These are phyloP conservation scores for Pezicula neosporulosa DNA, from an alignment of 2,329 filamentous ascomycete species.

Conservation along the genomic window DNA sequence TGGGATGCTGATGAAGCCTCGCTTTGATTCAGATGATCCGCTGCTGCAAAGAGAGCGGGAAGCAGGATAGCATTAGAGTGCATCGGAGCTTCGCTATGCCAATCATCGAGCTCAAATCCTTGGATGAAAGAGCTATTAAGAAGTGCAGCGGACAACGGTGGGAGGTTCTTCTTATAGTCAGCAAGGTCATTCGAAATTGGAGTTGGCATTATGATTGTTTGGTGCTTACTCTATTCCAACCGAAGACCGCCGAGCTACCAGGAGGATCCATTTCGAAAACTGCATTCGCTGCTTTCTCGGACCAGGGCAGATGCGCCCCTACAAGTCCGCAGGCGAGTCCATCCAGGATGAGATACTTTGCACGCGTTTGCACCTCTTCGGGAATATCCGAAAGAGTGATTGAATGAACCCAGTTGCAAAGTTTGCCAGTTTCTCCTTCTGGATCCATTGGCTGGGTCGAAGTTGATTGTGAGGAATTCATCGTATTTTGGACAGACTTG, in stretches of 20 bases:
- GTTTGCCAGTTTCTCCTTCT: slow-evolving; percentile 16
- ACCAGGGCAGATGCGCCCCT: slow-evolving; percentile 37
- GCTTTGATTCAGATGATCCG: slow-evolving; percentile 8
- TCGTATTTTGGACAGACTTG: too few species aligned
- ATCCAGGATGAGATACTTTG: slow-evolving; percentile 40
- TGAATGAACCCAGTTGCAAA: slow-evolving; percentile 28
- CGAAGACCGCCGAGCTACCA: slow-evolving; percentile 25
- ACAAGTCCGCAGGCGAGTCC: slow-evolving; percentile 37
- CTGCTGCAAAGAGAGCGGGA: slow-evolving; percentile 36
- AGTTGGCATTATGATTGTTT: neutral
- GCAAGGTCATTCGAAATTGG: neutral
- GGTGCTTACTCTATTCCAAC: slow-evolving; percentile 14
- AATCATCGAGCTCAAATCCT: slow-evolving; percentile 41
- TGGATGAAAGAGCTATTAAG: slow-evolving; percentile 42
- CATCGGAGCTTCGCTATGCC: slow-evolving; percentile 35
- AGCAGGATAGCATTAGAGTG: slow-evolving; percentile 35
- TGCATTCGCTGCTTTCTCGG: slow-evolving; percentile 31
- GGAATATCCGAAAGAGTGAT: slow-evolving; percentile 29
- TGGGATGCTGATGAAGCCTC: too few species aligned
- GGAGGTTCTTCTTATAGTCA: slow-evolving; percentile 24
- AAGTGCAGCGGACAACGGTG: slow-evolving; percentile 34
- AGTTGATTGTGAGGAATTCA: too few species aligned
- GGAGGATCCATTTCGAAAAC: slow-evolving; percentile 29
- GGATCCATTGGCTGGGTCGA: slow-evolving; percentile 1
- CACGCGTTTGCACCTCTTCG: slow-evolving; percentile 25